A percentile compares a stretch with the other conserved stretches of the same genome.
phyloP scores from a whole-genome alignment of 2,329 filamentous ascomycete genomes.

The Xylariaceae sp. region DNA sequence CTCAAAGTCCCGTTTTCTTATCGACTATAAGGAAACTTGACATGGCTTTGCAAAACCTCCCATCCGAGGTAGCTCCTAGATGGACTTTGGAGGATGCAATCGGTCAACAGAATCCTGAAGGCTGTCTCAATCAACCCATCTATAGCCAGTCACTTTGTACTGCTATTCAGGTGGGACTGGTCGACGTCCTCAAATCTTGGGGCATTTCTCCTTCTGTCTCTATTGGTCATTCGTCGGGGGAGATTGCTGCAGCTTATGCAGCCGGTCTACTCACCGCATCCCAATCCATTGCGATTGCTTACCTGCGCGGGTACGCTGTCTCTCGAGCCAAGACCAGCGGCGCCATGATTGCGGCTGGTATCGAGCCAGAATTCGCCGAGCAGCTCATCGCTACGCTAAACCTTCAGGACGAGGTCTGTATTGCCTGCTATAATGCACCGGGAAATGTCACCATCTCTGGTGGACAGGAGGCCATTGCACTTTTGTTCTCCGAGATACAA shows the following conservation, averaged over 20 bases:
- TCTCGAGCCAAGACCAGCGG: too few relatives aligned
- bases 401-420: too few relatives aligned
- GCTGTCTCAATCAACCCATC: not conserved
- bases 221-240: constrained; percentile 36
- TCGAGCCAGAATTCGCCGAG: too few relatives aligned
- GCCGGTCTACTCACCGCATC: too few relatives aligned
- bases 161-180: constrained; percentile 40
- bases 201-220: constrained; percentile 34
- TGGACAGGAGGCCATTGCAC: too few relatives aligned
- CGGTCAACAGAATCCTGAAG: not conserved
- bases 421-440: too few relatives aligned
- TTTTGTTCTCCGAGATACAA: too few relatives aligned
- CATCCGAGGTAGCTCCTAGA: not conserved
- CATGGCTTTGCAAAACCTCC: not conserved
- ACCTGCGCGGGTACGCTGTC: too few relatives aligned
- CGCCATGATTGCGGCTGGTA: too few relatives aligned
- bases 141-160: constrained; percentile 35
- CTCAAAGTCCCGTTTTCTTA: not conserved
- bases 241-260: constrained; percentile 44
- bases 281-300: too few relatives aligned
- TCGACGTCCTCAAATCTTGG: constrained; percentile 38
- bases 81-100: not conserved
- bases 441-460: too few relatives aligned
- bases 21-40: not conserved
- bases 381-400: too few relatives aligned